A percentile compares a stretch with the other conserved stretches of the same genome.
These are phyloP conservation scores for Mikania micrantha DNA, from an alignment of 129 eudicot species.

Conservation along the genomic window DNA sequence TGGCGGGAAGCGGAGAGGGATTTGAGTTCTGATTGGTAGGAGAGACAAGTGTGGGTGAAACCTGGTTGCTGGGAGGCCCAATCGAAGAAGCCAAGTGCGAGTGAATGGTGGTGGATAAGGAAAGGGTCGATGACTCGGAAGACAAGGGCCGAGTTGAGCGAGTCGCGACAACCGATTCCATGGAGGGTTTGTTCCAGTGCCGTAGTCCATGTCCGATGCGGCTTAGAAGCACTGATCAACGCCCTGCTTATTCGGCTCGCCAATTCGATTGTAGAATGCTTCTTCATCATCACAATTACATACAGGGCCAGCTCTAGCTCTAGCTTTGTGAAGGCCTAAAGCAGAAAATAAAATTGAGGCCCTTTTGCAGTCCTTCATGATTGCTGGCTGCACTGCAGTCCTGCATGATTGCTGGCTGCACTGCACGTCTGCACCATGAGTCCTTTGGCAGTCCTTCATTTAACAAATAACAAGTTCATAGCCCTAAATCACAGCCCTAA, in stretches of 20 bases:
- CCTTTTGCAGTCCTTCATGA: too few relatives aligned
- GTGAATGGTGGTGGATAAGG: conserved; percentile 72
- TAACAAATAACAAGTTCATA: too few relatives aligned
- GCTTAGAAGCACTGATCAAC: conserved; percentile 44
- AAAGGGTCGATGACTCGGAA: conserved; percentile 78
- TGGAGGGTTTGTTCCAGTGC: conserved; percentile 72
- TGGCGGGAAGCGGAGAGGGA: conserved; percentile 72
- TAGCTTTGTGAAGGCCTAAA: too few relatives aligned
- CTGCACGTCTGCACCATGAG: too few relatives aligned
- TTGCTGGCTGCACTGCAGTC: too few relatives aligned
- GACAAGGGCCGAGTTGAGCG: conserved; percentile 57
- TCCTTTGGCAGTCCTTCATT: too few relatives aligned
- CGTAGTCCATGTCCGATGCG: conserved; percentile 52
- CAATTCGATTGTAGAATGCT: conserved; percentile 32
- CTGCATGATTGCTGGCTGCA: too few relatives aligned
- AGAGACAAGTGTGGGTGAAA: conserved; percentile 49
- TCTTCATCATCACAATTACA: conserved; percentile 11
- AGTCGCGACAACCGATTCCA: conserved; percentile 51
- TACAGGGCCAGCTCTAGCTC: too few relatives aligned
- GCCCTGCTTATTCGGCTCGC: conserved; percentile 57
- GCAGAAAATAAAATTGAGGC: too few relatives aligned
- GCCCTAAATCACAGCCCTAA: too few relatives aligned
- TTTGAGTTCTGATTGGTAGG: conserved; percentile 67
- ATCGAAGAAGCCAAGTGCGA: conserved; percentile 82
- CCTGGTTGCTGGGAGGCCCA: conserved; percentile 95